Evolutionary conservation across 257 asterid species (phyloP), one percentile per base, ranked within the genome.

Genomic region (Nicotiana tabacum): DNA sequence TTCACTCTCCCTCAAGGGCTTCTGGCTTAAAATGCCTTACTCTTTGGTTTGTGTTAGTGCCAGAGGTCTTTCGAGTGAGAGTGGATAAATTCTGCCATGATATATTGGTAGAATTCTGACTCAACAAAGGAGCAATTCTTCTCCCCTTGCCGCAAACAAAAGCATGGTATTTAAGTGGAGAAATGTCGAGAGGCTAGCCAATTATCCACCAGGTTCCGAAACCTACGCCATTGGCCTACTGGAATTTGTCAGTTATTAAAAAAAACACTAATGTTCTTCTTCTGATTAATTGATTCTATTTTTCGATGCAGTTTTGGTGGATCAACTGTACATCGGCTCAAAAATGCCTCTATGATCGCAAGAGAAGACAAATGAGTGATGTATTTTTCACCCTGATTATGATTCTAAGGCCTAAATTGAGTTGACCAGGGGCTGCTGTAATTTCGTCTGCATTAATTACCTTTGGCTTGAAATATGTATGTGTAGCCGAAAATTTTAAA

Each of bases 1-100:
- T 84, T 88, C 88, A 86, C 93, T 89, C 94, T 92, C 89, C 92
- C 90, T 87, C 82, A 86, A 92, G 81, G 92, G 90, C 85, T 85
- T 92, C 92, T 77, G 83, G 89, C 83, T 48, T 7, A 74, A 48
- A 18, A 74, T 51, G 65, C n/a, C 24, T 82, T 86, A 78, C 69
- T 57, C 15, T 48, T 85, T 48, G 8, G 15, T 56, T 43, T 74
- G 57, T 84, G 85, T 81, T 30, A 68, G 33, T 77, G 84, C 87
- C 67, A 24, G 89, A 77, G 78, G 83, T 87, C 84, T 79, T 60
- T 27, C 68, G 85, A 86, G 64, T 27, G 83, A 65, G 90, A 77
- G 89, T 84, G 85, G 64, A 77, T 91, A 83, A 84, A 90, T 82
- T 33, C 85, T 83, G 67, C 18, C 86, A 24, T 90, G 93, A 76